Base-by-base conservation (phyloP, 2,329 filamentous ascomycete species). In the Botrytis deweyae region DNA sequence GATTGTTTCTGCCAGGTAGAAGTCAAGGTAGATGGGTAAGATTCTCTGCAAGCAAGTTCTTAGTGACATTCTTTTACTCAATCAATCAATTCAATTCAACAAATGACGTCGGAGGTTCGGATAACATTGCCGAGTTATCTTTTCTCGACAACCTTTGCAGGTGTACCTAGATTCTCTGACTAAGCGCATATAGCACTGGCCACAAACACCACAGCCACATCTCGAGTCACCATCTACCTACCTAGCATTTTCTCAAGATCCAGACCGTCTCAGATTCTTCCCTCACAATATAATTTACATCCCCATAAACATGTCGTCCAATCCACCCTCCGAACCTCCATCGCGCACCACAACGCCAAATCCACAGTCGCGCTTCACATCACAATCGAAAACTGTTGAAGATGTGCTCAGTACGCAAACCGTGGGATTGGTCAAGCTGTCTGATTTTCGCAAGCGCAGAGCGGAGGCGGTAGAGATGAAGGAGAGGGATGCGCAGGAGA, bases 391-490 rank as follows among this genome's bases (percentile, higher is more conserved):
- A 69, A 81, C 80, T 7, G 80, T 80, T 12, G 81, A 82, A 75
- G 81, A 82, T 70, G 76, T 82, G 10, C 80, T 82, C 38, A 78
- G 78, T 36, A 81, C 77, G 12, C 80, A 82, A 67, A 82, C 81
- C 0, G 94, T 98, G 77, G 96, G 96, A 59, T 90, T 99, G 4
- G 95, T 98, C 71, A 90, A 93, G 74, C 90, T 98, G 62, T 94
- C 93, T 77, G 96, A 98, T 81, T 98, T 97, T 83, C 94, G 95
- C 83, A 98, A 99, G 85, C 91, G 96, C 74, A 93, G 95, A 83
- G 95, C 94, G 78, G 94, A 98, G 83, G 93, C 95, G n/a, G 86
- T 97, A 66, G 95, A 98, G 82, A 91, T 93, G 81, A 95, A 96
- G 80, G 93, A 96, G 80, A 89, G 92, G 79, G 93, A 96, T 80